Conservation (phyloP, 1,284 basidiomycete genomes). For the Sanghuangporus weigelae region DNA sequence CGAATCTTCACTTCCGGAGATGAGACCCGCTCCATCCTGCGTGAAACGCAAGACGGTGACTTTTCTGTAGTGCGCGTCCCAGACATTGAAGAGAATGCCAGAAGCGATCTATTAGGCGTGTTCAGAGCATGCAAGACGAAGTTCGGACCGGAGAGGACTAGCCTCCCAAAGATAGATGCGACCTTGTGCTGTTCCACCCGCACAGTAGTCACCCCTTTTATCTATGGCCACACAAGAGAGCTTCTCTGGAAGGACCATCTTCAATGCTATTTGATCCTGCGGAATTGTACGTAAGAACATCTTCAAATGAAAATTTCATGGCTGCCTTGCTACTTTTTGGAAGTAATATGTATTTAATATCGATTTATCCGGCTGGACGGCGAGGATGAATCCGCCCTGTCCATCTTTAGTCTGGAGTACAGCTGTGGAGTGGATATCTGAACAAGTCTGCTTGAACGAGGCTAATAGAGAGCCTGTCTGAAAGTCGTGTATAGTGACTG, state of each 20-base stretch:
- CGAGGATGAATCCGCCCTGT: conserved; percentile 71
- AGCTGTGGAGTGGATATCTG: conserved; percentile 51
- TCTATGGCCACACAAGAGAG: conserved; percentile 77
- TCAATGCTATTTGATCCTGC: conserved; percentile 83
- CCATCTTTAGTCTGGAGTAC: conserved; percentile 58
- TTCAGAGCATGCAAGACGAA: conserved; percentile 17
- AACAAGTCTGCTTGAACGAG: conserved; percentile 72
- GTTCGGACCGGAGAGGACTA: conserved; percentile 26
- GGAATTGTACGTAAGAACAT: conserved; percentile 8
- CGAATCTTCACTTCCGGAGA: conserved; percentile 89
- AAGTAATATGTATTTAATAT: conserved; percentile 78
- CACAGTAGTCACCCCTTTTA: conserved; percentile 69
- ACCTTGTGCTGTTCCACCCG: conserved; percentile 84
- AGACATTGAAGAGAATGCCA: conserved; percentile 82
- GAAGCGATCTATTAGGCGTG: conserved; percentile 65
- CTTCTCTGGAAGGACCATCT: conserved; percentile 88
- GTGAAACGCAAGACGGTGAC: conserved; percentile 83
- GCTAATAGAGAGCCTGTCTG: conserved; percentile 62
- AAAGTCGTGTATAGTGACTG: conserved; percentile 66
- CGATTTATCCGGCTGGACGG: conserved; percentile 75
- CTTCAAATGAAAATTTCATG: neutral
- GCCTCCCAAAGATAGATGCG: conserved; percentile 96
- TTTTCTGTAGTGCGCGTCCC: conserved; percentile 94
- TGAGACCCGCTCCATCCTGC: conserved; percentile 70
- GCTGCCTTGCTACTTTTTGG: conserved; percentile 58